phyloP scores from a whole-genome alignment of 177 flowering plant genomes.

The Vitis hybrid region DNA sequence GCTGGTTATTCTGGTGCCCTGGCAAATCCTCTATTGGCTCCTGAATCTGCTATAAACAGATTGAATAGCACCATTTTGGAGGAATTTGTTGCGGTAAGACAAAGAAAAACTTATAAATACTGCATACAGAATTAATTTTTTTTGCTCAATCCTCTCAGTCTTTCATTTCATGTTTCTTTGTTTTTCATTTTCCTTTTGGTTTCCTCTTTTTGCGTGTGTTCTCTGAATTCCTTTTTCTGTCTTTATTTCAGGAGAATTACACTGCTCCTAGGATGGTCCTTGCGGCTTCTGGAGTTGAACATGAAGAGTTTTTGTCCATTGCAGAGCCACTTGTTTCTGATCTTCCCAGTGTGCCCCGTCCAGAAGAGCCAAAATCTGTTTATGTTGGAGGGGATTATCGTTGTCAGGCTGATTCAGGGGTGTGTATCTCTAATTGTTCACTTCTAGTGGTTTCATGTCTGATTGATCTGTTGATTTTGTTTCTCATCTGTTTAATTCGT shows the following conservation, averaged over 20 bases:
- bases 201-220: neutral
- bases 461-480: neutral
- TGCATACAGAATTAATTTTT: too few species aligned
- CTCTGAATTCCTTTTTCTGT: neutral
- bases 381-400: constrained; percentile 93
- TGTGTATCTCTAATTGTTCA: constrained; percentile 28
- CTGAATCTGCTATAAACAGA: constrained; percentile 46
- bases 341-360: constrained; percentile 52
- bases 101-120: too few species aligned
- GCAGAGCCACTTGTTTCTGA: constrained; percentile 93
- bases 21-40: constrained; percentile 55
- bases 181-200: neutral
- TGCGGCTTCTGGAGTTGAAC: constrained; percentile 93
- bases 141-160: neutral
- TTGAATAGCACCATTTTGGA: constrained; percentile 47
- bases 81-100: constrained; percentile 65
- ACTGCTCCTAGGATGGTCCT: constrained; percentile 95
- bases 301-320: constrained; percentile 67
- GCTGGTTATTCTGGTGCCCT: constrained; percentile 70
- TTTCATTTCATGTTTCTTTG: neutral
- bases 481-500: neutral
- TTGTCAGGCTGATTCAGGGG: constrained; percentile 71
- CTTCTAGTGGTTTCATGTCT: neutral
- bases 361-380: constrained; percentile 59
- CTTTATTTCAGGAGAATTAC: constrained; percentile 64